A percentile compares a stretch with the other conserved stretches of the same genome.
These are phyloP conservation scores for Wickerhamomyces bisporus DNA, from an alignment of 805 yeast genomes.

Conservation along the genomic window DNA sequence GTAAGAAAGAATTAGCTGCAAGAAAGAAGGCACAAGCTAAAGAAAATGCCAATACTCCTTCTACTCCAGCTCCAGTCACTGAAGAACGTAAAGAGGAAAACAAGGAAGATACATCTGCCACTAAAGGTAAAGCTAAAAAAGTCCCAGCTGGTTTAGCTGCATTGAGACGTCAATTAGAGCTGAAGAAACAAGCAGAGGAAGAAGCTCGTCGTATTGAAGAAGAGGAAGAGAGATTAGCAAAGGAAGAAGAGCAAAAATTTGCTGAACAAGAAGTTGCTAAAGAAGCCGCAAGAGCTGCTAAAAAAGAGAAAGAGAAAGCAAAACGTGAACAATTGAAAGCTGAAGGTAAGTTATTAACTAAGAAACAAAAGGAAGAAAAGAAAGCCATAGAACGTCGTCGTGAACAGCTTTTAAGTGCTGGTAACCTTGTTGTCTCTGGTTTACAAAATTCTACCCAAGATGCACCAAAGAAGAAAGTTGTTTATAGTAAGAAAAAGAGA, in stretches of 20 bases:
- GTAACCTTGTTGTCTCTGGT: slow-evolving; percentile 72
- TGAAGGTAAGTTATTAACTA: slow-evolving; percentile 90
- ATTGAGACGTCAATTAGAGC: slow-evolving; percentile 81
- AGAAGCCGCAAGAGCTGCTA: slow-evolving; percentile 54
- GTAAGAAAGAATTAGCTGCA: slow-evolving; percentile 85
- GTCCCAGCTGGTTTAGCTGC: slow-evolving; percentile 91
- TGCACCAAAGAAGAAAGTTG: slow-evolving; percentile 53
- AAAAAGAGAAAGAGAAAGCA: slow-evolving; percentile 82
- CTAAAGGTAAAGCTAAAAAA: slow-evolving; percentile 56
- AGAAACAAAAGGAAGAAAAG: slow-evolving; percentile 93
- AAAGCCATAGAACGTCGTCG: slow-evolving; percentile 83
- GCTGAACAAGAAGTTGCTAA: slow-evolving; percentile 39
- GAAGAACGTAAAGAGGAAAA: slow-evolving; percentile 17
- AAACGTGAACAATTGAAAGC: slow-evolving; percentile 91
- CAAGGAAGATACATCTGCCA: slow-evolving; percentile 26
- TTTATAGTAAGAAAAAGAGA: slow-evolving; percentile 71
- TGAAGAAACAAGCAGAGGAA: slow-evolving; percentile 83
- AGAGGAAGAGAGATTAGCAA: slow-evolving; percentile 54
- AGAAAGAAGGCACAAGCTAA: slow-evolving; percentile 66
- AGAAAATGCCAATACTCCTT: slow-evolving; percentile 4
- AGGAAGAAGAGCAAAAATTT: slow-evolving; percentile 46
- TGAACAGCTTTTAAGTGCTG: slow-evolving; percentile 71
- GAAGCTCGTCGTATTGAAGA: slow-evolving; percentile 70
- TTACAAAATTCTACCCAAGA: slow-evolving; percentile 33
- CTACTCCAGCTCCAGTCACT: slow-evolving; percentile 7